Base-by-base conservation (phyloP, 495 filamentous ascomycete species). In the Annulohypoxylon nitens region DNA sequence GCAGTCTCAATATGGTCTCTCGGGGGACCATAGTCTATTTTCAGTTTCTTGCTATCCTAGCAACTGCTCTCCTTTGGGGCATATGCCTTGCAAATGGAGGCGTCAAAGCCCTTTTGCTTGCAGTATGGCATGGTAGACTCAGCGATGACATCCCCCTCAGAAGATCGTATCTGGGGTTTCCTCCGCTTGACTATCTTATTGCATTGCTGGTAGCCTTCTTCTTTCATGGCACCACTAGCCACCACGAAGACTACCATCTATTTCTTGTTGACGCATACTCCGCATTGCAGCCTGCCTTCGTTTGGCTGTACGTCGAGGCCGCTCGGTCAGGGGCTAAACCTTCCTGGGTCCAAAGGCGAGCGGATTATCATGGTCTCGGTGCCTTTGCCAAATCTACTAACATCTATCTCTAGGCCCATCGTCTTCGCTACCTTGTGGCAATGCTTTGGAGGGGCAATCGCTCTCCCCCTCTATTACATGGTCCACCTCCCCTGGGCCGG, bases 231-330 rank as follows among this genome's bases (percentile, higher is more conserved):
- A 71, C 67, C 4, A 58, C 70, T 48, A 61, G 65, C 12, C 68
- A 64, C 10, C 65, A 78, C 39, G 59, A 69, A n/a, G 69, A 61
- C 5, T 74, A 68, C 25, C 66, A 74, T 36, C 70, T 78, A 3
- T 64, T 75, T 10, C 62, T 76, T 20, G 36, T 78, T 10, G 76
- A 78, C 53, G 66, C 62, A 8, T 78, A 76, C 50, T 60, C 70
- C 25, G 71, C 70, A 3, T 62, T 78, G 16, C 73, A 78, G 36
- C 63, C 70, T 2, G 71, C 61, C 8, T 71, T 74, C 39, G 54
- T 78, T 16, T 78, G 76, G 76, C 30, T 78, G 9, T 78, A 76
- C 34, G 64, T 64, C 10, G 76, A 78, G 50, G 60, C 26, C 8
- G 51, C 61, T 8, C 69, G 76, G 12, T 41, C 70, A 14, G 50